phyloP scores from a whole-genome alignment of 257 asterid genomes.

The Ocimum tenuiflorum region DNA sequence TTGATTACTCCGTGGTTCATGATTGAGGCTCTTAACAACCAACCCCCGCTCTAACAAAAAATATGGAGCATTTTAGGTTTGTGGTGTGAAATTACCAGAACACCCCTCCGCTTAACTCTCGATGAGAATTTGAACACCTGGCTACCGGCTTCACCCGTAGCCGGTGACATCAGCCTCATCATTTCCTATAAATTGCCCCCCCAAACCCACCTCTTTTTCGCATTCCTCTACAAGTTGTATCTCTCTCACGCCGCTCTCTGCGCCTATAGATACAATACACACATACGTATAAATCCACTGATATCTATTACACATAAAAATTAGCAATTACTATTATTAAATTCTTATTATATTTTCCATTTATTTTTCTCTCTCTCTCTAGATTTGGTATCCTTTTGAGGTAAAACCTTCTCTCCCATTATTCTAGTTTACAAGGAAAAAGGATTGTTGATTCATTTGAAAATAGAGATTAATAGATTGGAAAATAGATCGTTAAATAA shows the following conservation, averaged over 20 bases:
- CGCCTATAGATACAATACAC: slow-evolving; percentile 14
- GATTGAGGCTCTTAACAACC: slow-evolving; percentile 16
- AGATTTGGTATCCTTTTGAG: slow-evolving; percentile 45
- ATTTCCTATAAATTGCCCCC: slow-evolving; percentile 73
- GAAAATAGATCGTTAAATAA: slow-evolving; percentile 26
- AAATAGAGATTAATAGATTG: slow-evolving; percentile 12
- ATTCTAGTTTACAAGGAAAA: slow-evolving; percentile 12
- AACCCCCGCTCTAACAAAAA: not conserved
- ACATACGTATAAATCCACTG: slow-evolving; percentile 15
- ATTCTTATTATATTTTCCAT: not conserved
- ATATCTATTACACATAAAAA: slow-evolving; percentile 15
- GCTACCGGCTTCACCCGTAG: slow-evolving; percentile 31
- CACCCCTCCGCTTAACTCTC: slow-evolving; percentile 36
- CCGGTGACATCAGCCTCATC: slow-evolving; percentile 29
- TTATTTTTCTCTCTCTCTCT: slow-evolving; percentile 33
- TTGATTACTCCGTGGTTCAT: not conserved
- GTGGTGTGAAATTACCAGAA: slow-evolving; percentile 1
- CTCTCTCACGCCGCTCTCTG: slow-evolving; percentile 21
- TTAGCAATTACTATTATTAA: slow-evolving; percentile 6
- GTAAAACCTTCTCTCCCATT: slow-evolving; percentile 34
- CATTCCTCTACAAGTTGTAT: slow-evolving; percentile 6
- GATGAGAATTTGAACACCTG: slow-evolving; percentile 27
- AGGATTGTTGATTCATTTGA: slow-evolving; percentile 16
- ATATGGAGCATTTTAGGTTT: slow-evolving; percentile 17
- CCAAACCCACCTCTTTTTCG: slow-evolving; percentile 15